Conservation (phyloP, 2,329 filamentous ascomycete species). For the Nothophaeocryptopus gaeumannii region DNA sequence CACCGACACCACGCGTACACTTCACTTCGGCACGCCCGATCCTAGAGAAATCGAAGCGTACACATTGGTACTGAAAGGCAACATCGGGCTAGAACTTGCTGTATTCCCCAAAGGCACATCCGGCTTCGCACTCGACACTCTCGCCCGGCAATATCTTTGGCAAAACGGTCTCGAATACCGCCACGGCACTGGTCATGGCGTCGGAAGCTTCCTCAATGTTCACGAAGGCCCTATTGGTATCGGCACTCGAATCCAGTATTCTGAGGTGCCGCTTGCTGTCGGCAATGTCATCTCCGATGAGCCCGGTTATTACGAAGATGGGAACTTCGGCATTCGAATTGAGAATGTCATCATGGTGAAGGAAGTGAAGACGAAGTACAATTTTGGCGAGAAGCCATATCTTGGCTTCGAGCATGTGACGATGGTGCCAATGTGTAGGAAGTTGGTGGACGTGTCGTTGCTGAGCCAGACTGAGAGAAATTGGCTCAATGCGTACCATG, state of each 20-base stretch:
- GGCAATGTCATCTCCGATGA: constrained; percentile 95
- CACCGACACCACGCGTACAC: constrained; percentile 88
- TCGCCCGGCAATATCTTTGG: constrained; percentile 92
- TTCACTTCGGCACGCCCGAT: constrained; percentile 85
- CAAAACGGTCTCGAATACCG: constrained; percentile 89
- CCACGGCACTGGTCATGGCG: constrained; percentile 92
- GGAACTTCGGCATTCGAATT: constrained; percentile 89
- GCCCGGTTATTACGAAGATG: constrained; percentile 96
- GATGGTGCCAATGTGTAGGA: constrained; percentile 91
- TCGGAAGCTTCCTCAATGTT: constrained; percentile 93
- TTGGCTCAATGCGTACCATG: constrained; percentile 86
- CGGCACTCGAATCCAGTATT: constrained; percentile 84
- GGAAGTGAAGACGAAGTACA: constrained; percentile 80
- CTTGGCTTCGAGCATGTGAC: constrained; percentile 96
- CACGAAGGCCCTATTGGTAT: constrained; percentile 97
- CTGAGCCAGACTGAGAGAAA: constrained; percentile 71
- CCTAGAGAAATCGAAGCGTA: constrained; percentile 84
- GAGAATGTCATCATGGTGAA: constrained; percentile 93
- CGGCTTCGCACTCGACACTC: constrained; percentile 82
- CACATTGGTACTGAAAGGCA: constrained; percentile 74
- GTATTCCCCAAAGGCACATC: constrained; percentile 94
- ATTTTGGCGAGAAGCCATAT: constrained; percentile 91
- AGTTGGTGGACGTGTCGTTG: constrained; percentile 72
- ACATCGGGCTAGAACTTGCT: constrained; percentile 81
- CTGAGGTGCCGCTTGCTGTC: constrained; percentile 82